Evolutionary conservation across 768 basidiomycete species (phyloP), one percentile per base, ranked within the genome.

Genomic region (Pleurotus cornucopiae): DNA sequence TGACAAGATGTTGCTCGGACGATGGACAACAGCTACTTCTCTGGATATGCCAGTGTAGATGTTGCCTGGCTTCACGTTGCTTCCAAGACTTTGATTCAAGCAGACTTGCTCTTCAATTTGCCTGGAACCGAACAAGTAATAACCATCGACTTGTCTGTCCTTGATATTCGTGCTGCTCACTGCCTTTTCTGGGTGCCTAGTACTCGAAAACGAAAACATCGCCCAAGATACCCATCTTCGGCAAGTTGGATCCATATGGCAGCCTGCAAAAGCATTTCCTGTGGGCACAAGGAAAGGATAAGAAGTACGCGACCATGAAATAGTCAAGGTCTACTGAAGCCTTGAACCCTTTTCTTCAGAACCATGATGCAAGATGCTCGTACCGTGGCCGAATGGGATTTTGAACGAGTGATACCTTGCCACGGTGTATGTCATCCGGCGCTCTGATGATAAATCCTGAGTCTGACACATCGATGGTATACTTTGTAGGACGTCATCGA

Each of bases 71-170:
- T 88, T 57, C 93, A 95, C 64, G 69, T 73, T 12, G 73, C 81
- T 0, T 88, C 85, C 12, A 88, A 84, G 66, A 82, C 86, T 0
- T 73, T 95, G 43, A 80, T 95, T 46, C 76, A 88, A 67, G 94
- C 90, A 2, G 94, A 97, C 67, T 72, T 95, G 41, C 67, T 95
- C 2, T 82, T 92, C 74, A 94, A 94, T 70, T 73, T 95, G 12
- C 91, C 92, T 0, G 74, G 81, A 3, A 84, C 67, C 1, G 92
- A 95, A 68, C 91, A 94, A 71, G 84, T 83, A 55, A 4, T 23
- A 34, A 62, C 56, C 0, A n/a, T 43, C 41, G 9, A n/a, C 41
- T 6, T 34, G 14, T 6, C 12, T 41, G 12, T 16, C 40, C 7
- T 41, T 34, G 13, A 11, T 9, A n/a, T 23, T 7, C 38, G 1